phyloP scores from a whole-genome alignment of 176 grass and related monocot genomes.

The Oropetium thomaeum region DNA sequence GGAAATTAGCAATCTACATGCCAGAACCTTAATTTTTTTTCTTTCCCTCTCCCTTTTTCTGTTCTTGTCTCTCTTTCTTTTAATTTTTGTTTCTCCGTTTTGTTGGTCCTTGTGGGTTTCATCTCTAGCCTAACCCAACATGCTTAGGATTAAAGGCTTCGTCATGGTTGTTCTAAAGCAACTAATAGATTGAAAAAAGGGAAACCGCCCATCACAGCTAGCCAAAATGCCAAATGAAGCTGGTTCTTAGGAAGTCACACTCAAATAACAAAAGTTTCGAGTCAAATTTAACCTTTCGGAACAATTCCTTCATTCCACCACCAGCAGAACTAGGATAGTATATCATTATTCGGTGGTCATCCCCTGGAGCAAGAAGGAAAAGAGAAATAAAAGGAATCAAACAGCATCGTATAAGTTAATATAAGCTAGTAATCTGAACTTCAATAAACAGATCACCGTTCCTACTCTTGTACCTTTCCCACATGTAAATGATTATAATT shows the following conservation, averaged over 20 bases:
- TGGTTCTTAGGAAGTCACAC: not conserved
- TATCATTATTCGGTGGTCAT: constrained; percentile 99
- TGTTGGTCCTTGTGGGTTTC: no score
- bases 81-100: no score
- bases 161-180: no score
- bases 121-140: no score
- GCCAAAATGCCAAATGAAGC: constrained; percentile 7
- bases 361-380: constrained; percentile 45
- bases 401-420: constrained; percentile 7
- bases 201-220: not conserved
- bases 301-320: constrained; percentile 97
- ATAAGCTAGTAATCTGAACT: not conserved
- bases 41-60: no score
- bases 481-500: constrained; percentile 4
- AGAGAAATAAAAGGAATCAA: not conserved
- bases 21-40: no score
- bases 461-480: not conserved
- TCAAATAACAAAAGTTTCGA: constrained; percentile 10
- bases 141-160: no score
- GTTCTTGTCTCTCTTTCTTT: no score
- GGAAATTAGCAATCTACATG: no score
- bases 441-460: constrained; percentile 2
- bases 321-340: constrained; percentile 99
- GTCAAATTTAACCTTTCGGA: constrained; percentile 66
- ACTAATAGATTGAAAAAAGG: not conserved